Evolutionary conservation across 2,329 filamentous ascomycete genomes (phyloP).

Genomic region (Septoria linicola): DNA sequence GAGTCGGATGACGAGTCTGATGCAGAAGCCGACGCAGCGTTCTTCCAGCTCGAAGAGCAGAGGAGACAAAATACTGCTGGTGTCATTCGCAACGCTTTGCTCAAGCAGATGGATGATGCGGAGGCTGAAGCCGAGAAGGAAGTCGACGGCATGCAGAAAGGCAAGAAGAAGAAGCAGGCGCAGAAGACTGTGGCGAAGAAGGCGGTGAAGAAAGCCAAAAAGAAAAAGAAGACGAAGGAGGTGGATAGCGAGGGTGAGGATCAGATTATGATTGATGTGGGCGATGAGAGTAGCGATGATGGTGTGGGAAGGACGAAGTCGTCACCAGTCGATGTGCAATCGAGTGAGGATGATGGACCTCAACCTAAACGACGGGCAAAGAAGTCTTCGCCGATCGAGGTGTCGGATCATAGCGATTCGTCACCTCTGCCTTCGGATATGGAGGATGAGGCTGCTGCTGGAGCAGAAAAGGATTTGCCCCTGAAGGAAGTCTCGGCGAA

Average conservation of each 20-base stretch:
- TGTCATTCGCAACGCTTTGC: slow-evolving; percentile 51
- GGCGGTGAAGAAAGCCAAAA: slow-evolving; percentile 20
- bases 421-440: slow-evolving; percentile 18
- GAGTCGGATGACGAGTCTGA: slow-evolving; percentile 89
- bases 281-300: slow-evolving; percentile 12
- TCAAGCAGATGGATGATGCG: slow-evolving; percentile 41
- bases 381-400: slow-evolving; percentile 17
- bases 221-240: slow-evolving; percentile 11
- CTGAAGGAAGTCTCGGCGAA: slow-evolving; percentile 34
- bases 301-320: neutral
- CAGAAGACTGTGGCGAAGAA: slow-evolving; percentile 25
- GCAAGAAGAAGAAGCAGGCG: slow-evolving; percentile 28
- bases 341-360: no score
- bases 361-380: neutral
- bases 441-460: slow-evolving; percentile 16
- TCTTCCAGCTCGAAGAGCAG: slow-evolving; percentile 74
- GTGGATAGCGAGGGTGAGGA: slow-evolving; percentile 25
- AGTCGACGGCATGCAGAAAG: slow-evolving; percentile 30
- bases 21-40: slow-evolving; percentile 67
- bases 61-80: slow-evolving; percentile 58
- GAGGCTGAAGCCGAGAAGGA: slow-evolving; percentile 39
- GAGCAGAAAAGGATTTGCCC: slow-evolving; percentile 9
- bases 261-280: slow-evolving; percentile 22
- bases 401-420: slow-evolving; percentile 18
- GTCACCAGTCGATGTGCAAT: neutral